Conservation (phyloP, 2,329 filamentous ascomycete species). For the Coniochaeta hoffmannii region DNA sequence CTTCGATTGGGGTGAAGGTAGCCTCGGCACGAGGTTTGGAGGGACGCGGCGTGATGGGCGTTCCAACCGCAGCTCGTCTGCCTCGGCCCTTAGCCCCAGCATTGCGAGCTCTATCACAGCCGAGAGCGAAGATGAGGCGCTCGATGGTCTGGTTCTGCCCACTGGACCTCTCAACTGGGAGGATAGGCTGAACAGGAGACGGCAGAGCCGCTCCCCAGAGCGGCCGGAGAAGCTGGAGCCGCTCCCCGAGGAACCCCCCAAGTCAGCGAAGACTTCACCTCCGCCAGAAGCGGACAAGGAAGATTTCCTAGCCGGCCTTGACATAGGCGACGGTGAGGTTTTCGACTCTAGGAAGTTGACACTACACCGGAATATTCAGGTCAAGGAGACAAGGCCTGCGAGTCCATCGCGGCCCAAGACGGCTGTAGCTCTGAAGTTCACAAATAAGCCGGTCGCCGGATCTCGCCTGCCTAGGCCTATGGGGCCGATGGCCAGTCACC, state of each 20-base stretch:
- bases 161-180: slow-evolving; percentile 76
- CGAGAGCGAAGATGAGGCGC: slow-evolving; percentile 88
- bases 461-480: slow-evolving; percentile 78
- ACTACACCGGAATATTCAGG: slow-evolving; percentile 84
- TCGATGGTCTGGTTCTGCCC: slow-evolving; percentile 84
- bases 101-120: slow-evolving; percentile 83
- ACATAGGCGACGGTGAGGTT: slow-evolving; percentile 75
- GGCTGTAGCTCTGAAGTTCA: slow-evolving; percentile 84
- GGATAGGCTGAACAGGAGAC: slow-evolving; percentile 66
- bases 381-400: slow-evolving; percentile 62
- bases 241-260: slow-evolving; percentile 26
- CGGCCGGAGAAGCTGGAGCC: slow-evolving; percentile 18
- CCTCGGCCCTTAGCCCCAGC: slow-evolving; percentile 86
- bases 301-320: slow-evolving; percentile 80
- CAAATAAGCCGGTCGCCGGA: slow-evolving; percentile 58
- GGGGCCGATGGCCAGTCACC: slow-evolving; percentile 58
- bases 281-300: slow-evolving; percentile 46
- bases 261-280: slow-evolving; percentile 14
- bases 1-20: slow-evolving; percentile 91
- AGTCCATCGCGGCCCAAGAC: slow-evolving; percentile 68
- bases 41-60: slow-evolving; percentile 75
- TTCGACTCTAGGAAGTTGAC: slow-evolving; percentile 76
- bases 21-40: slow-evolving; percentile 81
- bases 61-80: slow-evolving; percentile 77
- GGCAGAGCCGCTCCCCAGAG: slow-evolving; percentile 51